Evolutionary conservation across 2,329 filamentous ascomycete genomes (phyloP).

Genomic region (Epichloe gansuensis): DNA sequence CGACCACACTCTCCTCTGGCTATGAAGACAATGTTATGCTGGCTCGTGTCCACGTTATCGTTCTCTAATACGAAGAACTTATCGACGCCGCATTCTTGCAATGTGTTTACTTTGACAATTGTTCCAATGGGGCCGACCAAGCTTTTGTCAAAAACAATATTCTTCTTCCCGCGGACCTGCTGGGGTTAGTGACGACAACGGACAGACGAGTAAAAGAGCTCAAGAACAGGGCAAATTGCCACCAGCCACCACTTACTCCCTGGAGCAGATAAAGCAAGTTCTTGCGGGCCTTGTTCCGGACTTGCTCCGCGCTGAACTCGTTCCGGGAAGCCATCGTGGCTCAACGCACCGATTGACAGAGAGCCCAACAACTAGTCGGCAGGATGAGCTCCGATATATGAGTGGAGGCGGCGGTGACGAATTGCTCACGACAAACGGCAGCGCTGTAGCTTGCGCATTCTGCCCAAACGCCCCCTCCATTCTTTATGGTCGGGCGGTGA

Average conservation of each 20-base stretch:
- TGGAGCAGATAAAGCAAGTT: slow-evolving; percentile 86
- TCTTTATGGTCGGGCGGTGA: slow-evolving; percentile 5
- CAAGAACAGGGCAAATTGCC: slow-evolving; percentile 15
- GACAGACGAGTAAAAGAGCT: slow-evolving; percentile 6
- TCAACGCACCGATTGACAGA: slow-evolving; percentile 22
- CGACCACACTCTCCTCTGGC: slow-evolving; percentile 79
- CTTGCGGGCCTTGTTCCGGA: slow-evolving; percentile 72
- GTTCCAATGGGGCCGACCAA: slow-evolving; percentile 82
- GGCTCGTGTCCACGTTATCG: slow-evolving; percentile 84
- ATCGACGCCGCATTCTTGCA: slow-evolving; percentile 95
- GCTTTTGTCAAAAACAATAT: slow-evolving; percentile 82
- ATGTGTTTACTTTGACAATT: slow-evolving; percentile 87
- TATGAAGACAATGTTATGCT: slow-evolving; percentile 91
- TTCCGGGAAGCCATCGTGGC: slow-evolving; percentile 56
- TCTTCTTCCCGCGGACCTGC: slow-evolving; percentile 97
- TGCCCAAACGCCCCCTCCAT: background rate
- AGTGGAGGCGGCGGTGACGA: slow-evolving; percentile 6
- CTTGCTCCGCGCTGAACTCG: slow-evolving; percentile 62
- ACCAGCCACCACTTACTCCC: slow-evolving; percentile 60
- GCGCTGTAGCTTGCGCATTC: background rate
- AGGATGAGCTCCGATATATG: background rate
- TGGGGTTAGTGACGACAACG: slow-evolving; percentile 10
- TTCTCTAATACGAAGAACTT: slow-evolving; percentile 97
- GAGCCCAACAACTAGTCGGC: background rate
- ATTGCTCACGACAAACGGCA: background rate